Conservation (phyloP, 208 protist species). For the Acanthamoeba pearcei region DNA sequence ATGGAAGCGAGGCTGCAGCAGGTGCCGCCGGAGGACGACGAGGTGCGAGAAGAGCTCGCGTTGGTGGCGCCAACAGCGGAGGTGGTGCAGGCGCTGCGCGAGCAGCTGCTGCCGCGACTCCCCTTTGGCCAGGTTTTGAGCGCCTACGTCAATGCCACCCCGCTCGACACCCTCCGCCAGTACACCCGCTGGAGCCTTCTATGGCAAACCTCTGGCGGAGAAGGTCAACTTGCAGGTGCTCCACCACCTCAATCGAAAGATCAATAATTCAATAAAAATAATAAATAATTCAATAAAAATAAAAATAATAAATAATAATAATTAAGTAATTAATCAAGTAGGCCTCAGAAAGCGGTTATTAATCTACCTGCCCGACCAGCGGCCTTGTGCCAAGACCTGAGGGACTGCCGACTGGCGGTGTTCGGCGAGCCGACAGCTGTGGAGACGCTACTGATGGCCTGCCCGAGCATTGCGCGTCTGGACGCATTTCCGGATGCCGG, state of each 20-base stretch:
- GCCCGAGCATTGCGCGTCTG: neutral
- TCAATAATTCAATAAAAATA: neutral
- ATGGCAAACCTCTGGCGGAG: neutral
- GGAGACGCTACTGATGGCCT: neutral
- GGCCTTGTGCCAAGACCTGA: neutral
- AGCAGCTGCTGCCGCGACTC: neutral
- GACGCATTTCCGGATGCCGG: neutral
- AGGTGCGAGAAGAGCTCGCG: neutral
- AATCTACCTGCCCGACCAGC: neutral
- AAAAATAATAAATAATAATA: neutral
- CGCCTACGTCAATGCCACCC: constrained; percentile 16
- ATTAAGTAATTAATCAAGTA: neutral
- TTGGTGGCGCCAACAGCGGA: neutral
- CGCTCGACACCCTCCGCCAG: neutral
- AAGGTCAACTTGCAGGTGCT: neutral
- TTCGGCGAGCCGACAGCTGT: constrained; percentile 3
- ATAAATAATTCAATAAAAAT: neutral
- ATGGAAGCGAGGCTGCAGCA: neutral
- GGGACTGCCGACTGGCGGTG: neutral
- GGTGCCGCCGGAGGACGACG: neutral
- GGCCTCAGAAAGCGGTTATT: too few relatives aligned
- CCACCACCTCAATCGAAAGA: neutral
- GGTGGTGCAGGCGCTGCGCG: neutral
- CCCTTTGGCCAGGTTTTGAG: constrained; percentile 40
- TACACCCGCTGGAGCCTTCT: constrained; percentile 12